Evolutionary conservation across 805 yeast species (phyloP), one percentile per base, ranked within the genome.

Genomic region (Candida sphagnicola): DNA sequence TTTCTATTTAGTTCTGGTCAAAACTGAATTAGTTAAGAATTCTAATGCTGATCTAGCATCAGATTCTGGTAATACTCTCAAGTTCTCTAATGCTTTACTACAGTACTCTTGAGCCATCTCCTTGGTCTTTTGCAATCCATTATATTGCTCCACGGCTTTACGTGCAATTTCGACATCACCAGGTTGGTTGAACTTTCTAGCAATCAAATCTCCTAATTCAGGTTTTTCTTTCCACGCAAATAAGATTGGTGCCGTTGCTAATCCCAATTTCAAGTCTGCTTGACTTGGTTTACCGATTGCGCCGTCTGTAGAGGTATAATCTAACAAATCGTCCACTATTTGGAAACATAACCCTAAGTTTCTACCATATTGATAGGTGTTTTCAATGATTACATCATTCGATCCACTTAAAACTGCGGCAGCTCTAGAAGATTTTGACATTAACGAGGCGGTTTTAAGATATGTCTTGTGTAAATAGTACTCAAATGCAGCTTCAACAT

Each of bases 171-270:
- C 88, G 26, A 91, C 83, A 59, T 93, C 99, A 4, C 95, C 95
- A 1, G 80, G 78, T 41, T 77, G 65, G 33, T 75, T 71, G 61
- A 93, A 93, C 60, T 91, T 88, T 43, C 98, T 77, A 17, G 78
- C 79, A 50, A 93, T 89, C 52, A 91, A 62, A 26, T 78, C 80
- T 2, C 97, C 98, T 34, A 93, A 70, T 41, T 82, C 84, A 0
- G 96, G 95, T 51, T 78, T 80, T 52, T 83, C 78, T 53, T 77
- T 80, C 99, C 99, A 93, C 1, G 99, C 98, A 62, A 75, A 93
- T 39, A 93, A 67, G 2, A 91, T 89, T 1, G 99, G 99, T 0
- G 97, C 98, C 0, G 99, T 93, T 1, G 98, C 98, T 50, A 93
- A 74, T 0, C 99, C 99, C 31, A 93, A 70, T 59, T 90, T 80